Conservation (phyloP, 1,284 basidiomycete species). For the Papiliotrema flavescens region DNA sequence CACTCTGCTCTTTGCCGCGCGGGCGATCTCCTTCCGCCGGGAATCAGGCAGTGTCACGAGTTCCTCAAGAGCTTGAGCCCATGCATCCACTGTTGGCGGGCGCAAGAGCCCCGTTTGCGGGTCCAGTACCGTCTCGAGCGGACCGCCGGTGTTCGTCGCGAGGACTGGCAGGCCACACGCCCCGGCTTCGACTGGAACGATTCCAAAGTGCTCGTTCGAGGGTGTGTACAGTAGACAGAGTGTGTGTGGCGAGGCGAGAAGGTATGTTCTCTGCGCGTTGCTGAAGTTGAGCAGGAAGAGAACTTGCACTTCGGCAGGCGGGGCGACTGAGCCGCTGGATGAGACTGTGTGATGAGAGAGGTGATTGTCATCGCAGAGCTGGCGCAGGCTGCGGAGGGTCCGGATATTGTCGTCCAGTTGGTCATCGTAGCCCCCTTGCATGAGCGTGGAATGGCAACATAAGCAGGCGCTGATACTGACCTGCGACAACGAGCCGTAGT, state of each 20-base stretch:
- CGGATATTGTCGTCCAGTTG: conserved; percentile 66
- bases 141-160: conserved; percentile 85
- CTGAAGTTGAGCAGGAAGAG: conserved; percentile 85
- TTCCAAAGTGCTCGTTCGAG: conserved; percentile 93
- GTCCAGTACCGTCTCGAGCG: conserved; percentile 75
- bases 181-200: conserved; percentile 95
- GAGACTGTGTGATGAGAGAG: conserved; percentile 55
- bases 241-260: conserved; percentile 63
- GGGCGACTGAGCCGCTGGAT: conserved; percentile 46
- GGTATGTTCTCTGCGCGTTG: conserved; percentile 68
- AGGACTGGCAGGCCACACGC: conserved; percentile 84
- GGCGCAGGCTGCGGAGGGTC: conserved; percentile 60
- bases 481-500: conserved; percentile 68
- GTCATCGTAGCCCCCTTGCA: conserved; percentile 69
- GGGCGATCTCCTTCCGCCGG: conserved; percentile 56
- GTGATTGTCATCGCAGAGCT: conserved; percentile 54
- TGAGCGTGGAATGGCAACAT: conserved; percentile 3
- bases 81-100: conserved; percentile 58
- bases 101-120: conserved; percentile 66
- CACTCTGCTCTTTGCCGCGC: conserved; percentile 60
- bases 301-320: conserved; percentile 54
- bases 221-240: conserved; percentile 86
- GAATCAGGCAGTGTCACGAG: conserved; percentile 57
- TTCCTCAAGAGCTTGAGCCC: conserved; percentile 64
- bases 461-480: conserved; percentile 47